These are phyloP conservation scores for Claviceps maximensis DNA, from an alignment of 2,329 filamentous ascomycete species.

Conservation along the genomic window DNA sequence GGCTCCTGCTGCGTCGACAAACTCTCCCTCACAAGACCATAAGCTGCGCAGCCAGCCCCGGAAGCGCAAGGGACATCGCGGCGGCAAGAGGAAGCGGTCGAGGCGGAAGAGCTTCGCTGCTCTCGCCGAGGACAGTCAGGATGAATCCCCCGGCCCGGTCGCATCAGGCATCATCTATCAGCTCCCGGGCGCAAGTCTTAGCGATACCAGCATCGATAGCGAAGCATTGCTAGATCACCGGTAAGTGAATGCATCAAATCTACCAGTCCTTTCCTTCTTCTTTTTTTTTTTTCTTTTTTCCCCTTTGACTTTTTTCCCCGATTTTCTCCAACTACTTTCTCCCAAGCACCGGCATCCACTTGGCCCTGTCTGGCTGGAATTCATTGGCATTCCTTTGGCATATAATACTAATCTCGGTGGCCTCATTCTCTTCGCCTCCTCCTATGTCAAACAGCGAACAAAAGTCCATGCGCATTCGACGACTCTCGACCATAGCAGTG, in stretches of 20 bases:
- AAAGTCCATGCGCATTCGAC: constrained; percentile 48
- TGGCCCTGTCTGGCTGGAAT: too few species aligned
- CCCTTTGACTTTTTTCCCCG: background rate
- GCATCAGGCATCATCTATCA: constrained; percentile 38
- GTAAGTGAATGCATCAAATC: constrained; percentile 24
- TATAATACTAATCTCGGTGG: background rate
- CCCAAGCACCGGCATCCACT: background rate
- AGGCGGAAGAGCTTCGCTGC: constrained; percentile 71
- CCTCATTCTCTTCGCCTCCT: background rate
- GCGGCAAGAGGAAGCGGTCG: constrained; percentile 62
- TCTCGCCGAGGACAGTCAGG: constrained; percentile 40
- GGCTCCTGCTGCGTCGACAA: constrained; percentile 5
- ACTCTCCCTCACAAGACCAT: constrained; percentile 4
- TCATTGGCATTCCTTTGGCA: background rate
- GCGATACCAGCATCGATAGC: constrained; percentile 80
- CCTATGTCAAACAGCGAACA: constrained; percentile 40
- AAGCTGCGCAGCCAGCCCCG: constrained; percentile 22
- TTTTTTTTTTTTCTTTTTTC: background rate
- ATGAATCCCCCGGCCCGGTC: constrained; percentile 20
- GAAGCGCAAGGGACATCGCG: constrained; percentile 60
- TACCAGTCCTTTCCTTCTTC: background rate
- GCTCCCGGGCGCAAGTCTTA: constrained; percentile 45
- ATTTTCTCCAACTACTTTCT: background rate
- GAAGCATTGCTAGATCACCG: constrained; percentile 79
- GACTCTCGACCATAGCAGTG: constrained; percentile 36